Percentiles rank a stretch among this genome's conserved stretches.
Conservation (phyloP, 805 yeast genomes). For the Candida awuae region DNA sequence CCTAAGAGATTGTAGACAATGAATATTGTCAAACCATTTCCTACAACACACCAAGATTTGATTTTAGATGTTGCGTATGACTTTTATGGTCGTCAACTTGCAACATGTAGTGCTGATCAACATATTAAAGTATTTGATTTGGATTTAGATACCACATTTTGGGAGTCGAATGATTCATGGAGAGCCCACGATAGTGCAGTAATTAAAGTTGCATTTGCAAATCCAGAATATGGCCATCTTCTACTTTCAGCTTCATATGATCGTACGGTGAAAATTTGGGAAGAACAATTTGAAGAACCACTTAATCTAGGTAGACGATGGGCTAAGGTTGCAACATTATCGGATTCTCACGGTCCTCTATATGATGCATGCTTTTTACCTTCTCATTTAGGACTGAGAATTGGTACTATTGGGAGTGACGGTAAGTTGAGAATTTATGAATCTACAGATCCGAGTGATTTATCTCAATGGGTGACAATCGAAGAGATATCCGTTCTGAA, state of each 20-base stretch:
- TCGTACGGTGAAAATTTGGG: slow-evolving; percentile 84
- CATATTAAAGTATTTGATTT: slow-evolving; percentile 83
- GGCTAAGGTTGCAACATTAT: slow-evolving; percentile 64
- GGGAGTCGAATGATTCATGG: slow-evolving; percentile 87
- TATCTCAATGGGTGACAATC: slow-evolving; percentile 72
- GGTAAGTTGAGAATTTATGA: slow-evolving; percentile 81
- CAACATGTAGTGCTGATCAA: slow-evolving; percentile 93
- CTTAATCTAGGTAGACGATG: slow-evolving; percentile 78
- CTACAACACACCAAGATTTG: slow-evolving; percentile 88
- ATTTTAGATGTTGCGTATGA: slow-evolving; percentile 88
- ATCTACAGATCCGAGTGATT: slow-evolving; percentile 82
- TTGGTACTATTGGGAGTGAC: slow-evolving; percentile 86
- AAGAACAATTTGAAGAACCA: slow-evolving; percentile 73
- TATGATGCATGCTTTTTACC: slow-evolving; percentile 91
- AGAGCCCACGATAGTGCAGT: slow-evolving; percentile 90
- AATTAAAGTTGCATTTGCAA: slow-evolving; percentile 82
- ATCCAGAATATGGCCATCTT: slow-evolving; percentile 86
- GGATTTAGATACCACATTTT: slow-evolving; percentile 54
- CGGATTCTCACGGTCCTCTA: slow-evolving; percentile 83
- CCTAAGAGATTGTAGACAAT: slow-evolving; percentile 9
- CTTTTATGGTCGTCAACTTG: slow-evolving; percentile 85
- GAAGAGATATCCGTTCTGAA: slow-evolving; percentile 61
- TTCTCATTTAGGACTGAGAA: slow-evolving; percentile 65
- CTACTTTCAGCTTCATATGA: slow-evolving; percentile 87
- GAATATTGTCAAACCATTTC: slow-evolving; percentile 55